Base-by-base conservation (phyloP, 2,329 filamentous ascomycete species). In the Fusarium agapanthi region DNA sequence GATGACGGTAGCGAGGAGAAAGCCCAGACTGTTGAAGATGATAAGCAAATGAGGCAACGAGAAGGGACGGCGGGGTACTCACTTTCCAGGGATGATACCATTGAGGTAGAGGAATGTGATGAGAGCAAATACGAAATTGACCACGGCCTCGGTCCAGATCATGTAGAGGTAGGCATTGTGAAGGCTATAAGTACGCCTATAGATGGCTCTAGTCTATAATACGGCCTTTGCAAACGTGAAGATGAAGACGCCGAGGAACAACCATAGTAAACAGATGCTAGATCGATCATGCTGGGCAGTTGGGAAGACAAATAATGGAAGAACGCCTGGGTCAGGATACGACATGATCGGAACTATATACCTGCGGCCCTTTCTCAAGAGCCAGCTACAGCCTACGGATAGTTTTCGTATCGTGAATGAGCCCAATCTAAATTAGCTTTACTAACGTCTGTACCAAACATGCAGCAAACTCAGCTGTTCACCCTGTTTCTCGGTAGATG, bases 211-310 rank as follows among this genome's bases (percentile, higher is more conserved):
- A 1, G 75, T 77, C 54, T 79, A 77, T 7, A 66, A 54, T 3
- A 72, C 38, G 7, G 73, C 71, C 28, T 79, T 78, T 30, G 67
- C 47, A 32, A 78, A 56, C 6, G 77, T 74, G 13, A 79, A 76
- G 18, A 76, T 55, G n/a, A 77, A 77, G 34, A 77, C 57, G n/a
- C 76, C 77, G 13, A 78, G 7, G 28, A 78, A 78, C 47, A 78
- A 34, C 4, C 77, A 38, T 76, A 76, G 61, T 74, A 77, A 20
- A 78, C 56, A 3, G 72, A 73, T 15, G 74, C 65, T 6, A 78
- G 44, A 47, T 79, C 73, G 34, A 74, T 71, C 62, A 65, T 65
- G 14, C 22, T 48, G 40, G 40, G 28, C 32, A 28, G 11, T 20
- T 15, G 11, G 8, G 11, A 28, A 20, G 26, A 15, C 5, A 59